Evolutionary conservation across 148 eudicot genomes (phyloP), one percentile per base, ranked within the genome.

Genomic region (Spergularia bocconei): DNA sequence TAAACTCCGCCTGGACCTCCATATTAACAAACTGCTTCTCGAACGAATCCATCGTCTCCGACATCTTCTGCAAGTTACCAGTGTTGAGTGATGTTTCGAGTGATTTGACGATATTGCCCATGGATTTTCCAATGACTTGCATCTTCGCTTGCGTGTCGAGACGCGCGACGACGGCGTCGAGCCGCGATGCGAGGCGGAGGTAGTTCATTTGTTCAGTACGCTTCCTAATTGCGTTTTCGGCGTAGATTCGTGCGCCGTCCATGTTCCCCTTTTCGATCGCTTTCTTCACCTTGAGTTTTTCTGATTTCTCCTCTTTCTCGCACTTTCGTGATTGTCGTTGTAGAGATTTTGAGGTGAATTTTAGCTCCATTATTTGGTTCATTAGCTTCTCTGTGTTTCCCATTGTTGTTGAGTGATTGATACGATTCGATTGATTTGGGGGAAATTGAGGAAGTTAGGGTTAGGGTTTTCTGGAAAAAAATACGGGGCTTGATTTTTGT

Each of bases 21-120:
- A 80, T 80, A 64, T 80, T 80, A 25, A 80, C 83, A 33, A 80
- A 75, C 72, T 80, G 83, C 76, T 81, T 81, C 83, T 76, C 83
- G 13, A 77, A 81, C n/a, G 72, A 60, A 19, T 77, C 77, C 80
- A 76, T 76, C 0, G 77, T 76, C 29, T 76, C 83, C 38, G 79
- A 80, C 83, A 80, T 80, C 70, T 80, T 80, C 72, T 80, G 83
- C 79, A 75, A 71, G 38, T 80, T 80, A 0, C 79, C 79, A 2
- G 83, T 75, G 10, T 80, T 80, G 48, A 80, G 48, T 6, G 79
- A 44, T 11, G 79, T 71, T 13, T 80, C 83, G 12, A 80, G 76
- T 7, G 83, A 80, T 70, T 81, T 81, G 7, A 81, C 83, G 16
- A 81, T 81, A 11, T 72, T 57, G 6, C 72, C 68, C 83, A 76